Conservation (phyloP, 139 green algal genomes). For the Zygnema cylindricum region DNA sequence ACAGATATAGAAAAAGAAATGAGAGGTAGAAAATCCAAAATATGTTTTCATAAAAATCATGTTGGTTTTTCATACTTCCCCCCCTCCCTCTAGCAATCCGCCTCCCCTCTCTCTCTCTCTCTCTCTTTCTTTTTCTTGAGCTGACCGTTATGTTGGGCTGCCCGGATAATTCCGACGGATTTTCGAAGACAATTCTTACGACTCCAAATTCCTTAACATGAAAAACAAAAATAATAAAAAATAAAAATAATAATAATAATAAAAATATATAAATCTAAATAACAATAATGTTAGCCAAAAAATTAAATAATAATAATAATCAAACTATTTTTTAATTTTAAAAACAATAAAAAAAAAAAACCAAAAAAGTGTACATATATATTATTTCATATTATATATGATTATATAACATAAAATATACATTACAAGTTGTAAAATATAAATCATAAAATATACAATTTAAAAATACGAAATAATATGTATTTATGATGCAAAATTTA, state of each 20-base stretch:
- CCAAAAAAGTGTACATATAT: too few relatives aligned
- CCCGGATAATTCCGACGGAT: not conserved
- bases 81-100: too few relatives aligned
- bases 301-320: not conserved
- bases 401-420: too few relatives aligned
- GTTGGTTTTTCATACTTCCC: too few relatives aligned
- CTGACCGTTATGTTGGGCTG: not conserved
- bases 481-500: not conserved
- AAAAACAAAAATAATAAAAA: not conserved
- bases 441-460: too few relatives aligned
- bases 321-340: not conserved
- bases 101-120: too few relatives aligned
- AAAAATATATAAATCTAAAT: not conserved
- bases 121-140: too few relatives aligned
- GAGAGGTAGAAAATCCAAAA: too few relatives aligned
- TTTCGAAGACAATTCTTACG: not conserved
- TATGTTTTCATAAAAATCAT: too few relatives aligned
- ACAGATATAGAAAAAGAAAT: too few relatives aligned
- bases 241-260: not conserved
- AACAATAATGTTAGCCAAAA: not conserved
- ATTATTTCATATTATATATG: too few relatives aligned
- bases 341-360: constrained; percentile 1
- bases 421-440: too few relatives aligned
- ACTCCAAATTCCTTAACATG: not conserved
- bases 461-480: not conserved